Base-by-base conservation (phyloP, 169 alveolate species). In the Cryptosporidium meleagridis region DNA sequence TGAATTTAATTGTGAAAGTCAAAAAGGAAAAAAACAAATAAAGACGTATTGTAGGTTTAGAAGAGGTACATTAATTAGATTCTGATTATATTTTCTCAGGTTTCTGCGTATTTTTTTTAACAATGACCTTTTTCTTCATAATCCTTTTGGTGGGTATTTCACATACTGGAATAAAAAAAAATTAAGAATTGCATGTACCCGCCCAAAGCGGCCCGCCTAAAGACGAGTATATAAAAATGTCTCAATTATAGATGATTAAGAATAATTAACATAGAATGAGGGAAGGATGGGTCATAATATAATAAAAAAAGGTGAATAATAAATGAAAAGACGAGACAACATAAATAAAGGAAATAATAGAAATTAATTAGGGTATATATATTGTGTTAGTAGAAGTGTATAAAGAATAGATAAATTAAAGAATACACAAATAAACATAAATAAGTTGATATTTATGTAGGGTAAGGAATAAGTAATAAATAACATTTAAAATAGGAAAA, bases 251-350 rank as follows among this genome's bases (percentile, higher is more conserved):
- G 33, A 33, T 31, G 23, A 29, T 14, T 7, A 26, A 21, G 37
- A 26, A 6, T 4, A 55, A 31, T 65, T 65, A 65, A 12, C 10
- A 65, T 9, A 31, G 23, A 10, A 65, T n/a, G 52, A 7, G 44
- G 35, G 72, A 21, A 65, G 16, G 12, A 12, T 65, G 0, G 26
- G 29, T 18, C 33, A 2, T 65, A 14, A 31, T 7, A n/a, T 33
- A 29, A 9, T 41, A 8, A 41, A 37, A 14, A 26, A 2, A n/a
- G 12, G 51, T 26, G 33, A 29, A 14, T 33, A 4, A 8, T 7
- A 33, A 35, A 7, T 37, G 1, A 23, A 65, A 65, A 65, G 72
- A 65, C 72, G 72, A 65, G 72, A 65, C 72, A 65, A 65, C 33
- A 65, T 31, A 37, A n/a, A 55, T 14, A 16, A 48, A 48, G 55